A percentile compares a stretch with the other conserved stretches of the same genome.
These are phyloP conservation scores for Cytospora mali DNA, from an alignment of 2,329 filamentous ascomycete species.

Conservation along the genomic window DNA sequence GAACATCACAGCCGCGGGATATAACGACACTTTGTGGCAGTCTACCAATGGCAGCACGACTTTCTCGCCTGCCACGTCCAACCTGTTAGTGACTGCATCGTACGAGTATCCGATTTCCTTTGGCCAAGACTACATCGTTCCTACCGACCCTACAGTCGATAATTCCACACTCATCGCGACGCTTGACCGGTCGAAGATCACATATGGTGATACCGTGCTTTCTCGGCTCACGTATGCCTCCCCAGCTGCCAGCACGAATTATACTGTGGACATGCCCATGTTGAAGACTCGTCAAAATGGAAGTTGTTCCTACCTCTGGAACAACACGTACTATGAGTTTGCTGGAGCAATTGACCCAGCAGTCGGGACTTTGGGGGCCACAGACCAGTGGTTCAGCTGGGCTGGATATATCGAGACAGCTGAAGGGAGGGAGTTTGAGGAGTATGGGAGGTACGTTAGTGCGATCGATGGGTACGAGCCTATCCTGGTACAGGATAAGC, in stretches of 20 bases:
- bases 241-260: background rate
- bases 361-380: background rate
- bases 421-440: background rate
- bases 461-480: constrained; percentile 11
- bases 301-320: constrained; percentile 14
- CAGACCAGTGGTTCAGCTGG: constrained; percentile 5
- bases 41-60: constrained; percentile 36
- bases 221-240: background rate
- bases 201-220: background rate
- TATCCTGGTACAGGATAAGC: background rate
- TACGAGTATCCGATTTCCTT: constrained; percentile 6
- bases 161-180: constrained; percentile 5
- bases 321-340: constrained; percentile 13
- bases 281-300: constrained; percentile 5
- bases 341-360: constrained; percentile 11
- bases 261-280: background rate
- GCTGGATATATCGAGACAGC: background rate
- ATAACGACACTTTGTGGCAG: constrained; percentile 45
- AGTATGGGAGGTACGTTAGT: constrained; percentile 10
- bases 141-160: background rate
- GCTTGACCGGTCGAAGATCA: constrained; percentile 7
- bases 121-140: constrained; percentile 4
- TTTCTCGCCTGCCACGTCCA: constrained; percentile 15
- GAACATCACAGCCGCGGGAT: constrained; percentile 41
- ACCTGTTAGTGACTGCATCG: constrained; percentile 33